A percentile compares a stretch with the other conserved stretches of the same genome.
Conservation (phyloP, 2,329 filamentous ascomycete genomes). For the Cladosporium sp. region DNA sequence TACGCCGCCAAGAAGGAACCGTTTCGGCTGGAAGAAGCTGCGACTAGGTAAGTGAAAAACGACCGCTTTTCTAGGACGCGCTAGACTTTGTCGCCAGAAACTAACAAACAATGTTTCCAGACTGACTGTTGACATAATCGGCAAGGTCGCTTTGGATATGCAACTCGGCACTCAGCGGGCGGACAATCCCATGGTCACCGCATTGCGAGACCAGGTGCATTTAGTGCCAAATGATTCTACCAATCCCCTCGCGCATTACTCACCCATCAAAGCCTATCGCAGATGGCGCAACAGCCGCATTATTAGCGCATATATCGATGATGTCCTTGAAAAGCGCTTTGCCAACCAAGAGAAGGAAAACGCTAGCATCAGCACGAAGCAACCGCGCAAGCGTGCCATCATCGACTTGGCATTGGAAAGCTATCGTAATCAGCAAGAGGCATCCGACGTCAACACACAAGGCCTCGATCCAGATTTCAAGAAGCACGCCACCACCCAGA, state of each 20-base stretch:
- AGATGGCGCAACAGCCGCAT: slow-evolving; percentile 22
- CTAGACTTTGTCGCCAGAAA: neutral
- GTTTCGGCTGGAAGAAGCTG: slow-evolving; percentile 39
- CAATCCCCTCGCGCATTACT: slow-evolving; percentile 18
- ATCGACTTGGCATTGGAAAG: slow-evolving; percentile 31
- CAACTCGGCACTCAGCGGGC: slow-evolving; percentile 34
- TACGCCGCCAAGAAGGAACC: slow-evolving; percentile 33
- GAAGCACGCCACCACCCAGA: slow-evolving; percentile 28
- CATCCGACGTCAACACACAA: slow-evolving; percentile 13
- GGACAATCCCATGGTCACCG: slow-evolving; percentile 33
- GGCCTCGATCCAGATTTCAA: slow-evolving; percentile 32
- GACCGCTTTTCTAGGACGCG: neutral
- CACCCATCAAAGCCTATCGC: slow-evolving; percentile 18
- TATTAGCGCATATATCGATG: slow-evolving; percentile 23
- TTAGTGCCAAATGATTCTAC: slow-evolving; percentile 19
- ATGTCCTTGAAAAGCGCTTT: slow-evolving; percentile 33
- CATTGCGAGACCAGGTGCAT: slow-evolving; percentile 31
- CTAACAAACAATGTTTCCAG: slow-evolving; percentile 6
- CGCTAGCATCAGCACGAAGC: slow-evolving; percentile 19
- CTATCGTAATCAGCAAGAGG: slow-evolving; percentile 30
- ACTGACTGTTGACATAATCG: slow-evolving; percentile 41
- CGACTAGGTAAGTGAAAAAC: slow-evolving; percentile 23
- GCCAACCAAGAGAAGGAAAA: neutral
- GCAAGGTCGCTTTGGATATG: slow-evolving; percentile 36
- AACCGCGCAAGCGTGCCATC: slow-evolving; percentile 18